phyloP scores from a whole-genome alignment of 305 asterid species.

The Galium porrigens region DNA sequence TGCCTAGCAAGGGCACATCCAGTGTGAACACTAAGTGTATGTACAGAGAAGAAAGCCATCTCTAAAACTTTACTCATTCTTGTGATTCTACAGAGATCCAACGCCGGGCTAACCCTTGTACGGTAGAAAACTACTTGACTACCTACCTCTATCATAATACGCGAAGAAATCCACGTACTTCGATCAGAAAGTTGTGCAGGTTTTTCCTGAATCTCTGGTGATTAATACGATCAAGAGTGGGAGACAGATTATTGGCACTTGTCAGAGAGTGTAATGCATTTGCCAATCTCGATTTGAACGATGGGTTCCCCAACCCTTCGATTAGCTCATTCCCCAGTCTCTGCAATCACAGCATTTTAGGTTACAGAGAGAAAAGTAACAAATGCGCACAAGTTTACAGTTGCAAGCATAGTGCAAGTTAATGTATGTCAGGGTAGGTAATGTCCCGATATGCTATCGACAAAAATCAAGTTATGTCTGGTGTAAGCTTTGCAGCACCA shows the following conservation, averaged over 20 bases:
- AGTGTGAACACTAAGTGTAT: background rate
- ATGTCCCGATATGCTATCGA: background rate
- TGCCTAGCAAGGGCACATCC: background rate
- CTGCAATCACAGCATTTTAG: conserved; percentile 30
- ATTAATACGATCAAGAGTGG: conserved; percentile 61
- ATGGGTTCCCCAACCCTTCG: conserved; percentile 44
- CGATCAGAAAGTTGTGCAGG: conserved; percentile 50
- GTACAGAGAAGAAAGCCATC: background rate
- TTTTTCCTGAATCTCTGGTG: conserved; percentile 78
- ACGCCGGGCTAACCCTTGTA: background rate
- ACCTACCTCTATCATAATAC: conserved; percentile 27
- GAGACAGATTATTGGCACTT: conserved; percentile 57
- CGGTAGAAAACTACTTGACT: background rate
- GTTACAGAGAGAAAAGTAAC: background rate
- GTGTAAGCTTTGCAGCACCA: background rate
- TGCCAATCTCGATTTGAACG: conserved; percentile 51
- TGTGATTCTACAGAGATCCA: background rate
- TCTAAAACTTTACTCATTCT: background rate
- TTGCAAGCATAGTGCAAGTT: background rate
- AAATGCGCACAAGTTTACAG: background rate
- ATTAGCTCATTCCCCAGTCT: conserved; percentile 55
- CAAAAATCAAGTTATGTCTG: background rate
- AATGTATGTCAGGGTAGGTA: background rate
- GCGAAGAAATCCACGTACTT: conserved; percentile 91
- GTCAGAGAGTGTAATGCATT: conserved; percentile 67